phyloP scores from a whole-genome alignment of 2,329 filamentous ascomycete species.

The Trichoderma sp. region DNA sequence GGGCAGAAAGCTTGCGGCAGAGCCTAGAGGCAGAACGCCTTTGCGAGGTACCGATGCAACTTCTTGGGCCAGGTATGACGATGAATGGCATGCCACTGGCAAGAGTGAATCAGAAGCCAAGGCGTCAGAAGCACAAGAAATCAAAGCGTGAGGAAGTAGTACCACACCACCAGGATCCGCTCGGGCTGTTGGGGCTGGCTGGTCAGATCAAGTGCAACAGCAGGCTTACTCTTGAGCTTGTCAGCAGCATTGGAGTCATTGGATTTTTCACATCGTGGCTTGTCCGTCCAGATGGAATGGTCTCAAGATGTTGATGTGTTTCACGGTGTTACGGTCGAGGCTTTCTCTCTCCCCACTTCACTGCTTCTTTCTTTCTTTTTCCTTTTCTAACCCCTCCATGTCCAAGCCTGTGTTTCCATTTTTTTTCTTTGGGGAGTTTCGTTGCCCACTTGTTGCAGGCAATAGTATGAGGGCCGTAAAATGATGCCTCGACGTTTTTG shows the following conservation, averaged over 20 bases:
- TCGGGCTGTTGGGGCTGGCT: constrained; percentile 71
- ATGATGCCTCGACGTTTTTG: neutral
- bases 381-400: neutral
- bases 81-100: constrained; percentile 19
- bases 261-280: constrained; percentile 70
- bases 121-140: constrained; percentile 10
- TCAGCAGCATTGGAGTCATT: constrained; percentile 71
- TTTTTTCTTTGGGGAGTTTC: neutral
- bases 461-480: constrained; percentile 1
- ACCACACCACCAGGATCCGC: constrained; percentile 63
- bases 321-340: neutral
- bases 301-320: neutral
- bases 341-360: neutral
- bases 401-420: neutral
- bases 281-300: constrained; percentile 28
- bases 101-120: constrained; percentile 5
- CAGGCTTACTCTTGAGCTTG: constrained; percentile 67
- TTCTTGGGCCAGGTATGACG: neutral
- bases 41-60: constrained; percentile 17
- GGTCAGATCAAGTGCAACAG: constrained; percentile 64
- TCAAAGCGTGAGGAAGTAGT: constrained; percentile 3
- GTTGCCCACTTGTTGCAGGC: neutral
- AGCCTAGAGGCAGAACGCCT: constrained; percentile 37
- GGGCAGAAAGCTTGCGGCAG: constrained; percentile 38
- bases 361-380: neutral